Base-by-base conservation (phyloP, 2,329 filamentous ascomycete genomes). In the Claviceps digitariae region DNA sequence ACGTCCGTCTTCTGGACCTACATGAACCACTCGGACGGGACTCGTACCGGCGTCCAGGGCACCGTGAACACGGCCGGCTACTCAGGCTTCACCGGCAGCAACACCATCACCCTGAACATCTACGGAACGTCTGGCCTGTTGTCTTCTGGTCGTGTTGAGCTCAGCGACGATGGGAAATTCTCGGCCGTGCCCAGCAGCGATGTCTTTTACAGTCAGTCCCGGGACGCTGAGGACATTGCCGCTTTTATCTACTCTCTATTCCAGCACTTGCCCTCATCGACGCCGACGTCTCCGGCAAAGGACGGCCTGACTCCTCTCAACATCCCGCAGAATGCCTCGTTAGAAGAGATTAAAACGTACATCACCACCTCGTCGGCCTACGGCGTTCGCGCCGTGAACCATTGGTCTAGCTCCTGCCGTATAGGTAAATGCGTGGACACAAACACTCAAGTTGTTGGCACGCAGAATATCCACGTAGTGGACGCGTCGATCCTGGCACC, bases 61-160 rank as follows among this genome's bases (percentile, higher is more conserved):
- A 79, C 76, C 0, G 73, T 79, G 53, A 74, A 74, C 62, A 71
- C 72, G 0, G 64, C 72, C 0, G 76, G 76, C 2, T 70, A 66
- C 43, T 61, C 63, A 1, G 71, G 65, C 9, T 74, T 63, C 58
- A 69, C 55, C 1, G 59, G 61, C 36, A 67, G 68, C 51, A 67
- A 73, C 54, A 77, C 74, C 55, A 74, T 80, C 51, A 79, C 76
- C 0, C 66, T 80, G 21, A 80, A 80, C 61, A 63, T 80, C 4
- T 80, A 80, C 64, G 76, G 76, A 9, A 80, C 77, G 0, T 78
- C 75, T 0, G 77, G 77, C 1, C 66, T 79, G 23, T 67, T 69
- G 6, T 79, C 76, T 2, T 62, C 67, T 1, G 75, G 76, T 1
- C 66, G 67, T 4, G 74, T 78, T 3, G 60, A 67, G 7, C 67